Base-by-base conservation (phyloP, 148 eudicot species). In the Gaultheria prostrata region DNA sequence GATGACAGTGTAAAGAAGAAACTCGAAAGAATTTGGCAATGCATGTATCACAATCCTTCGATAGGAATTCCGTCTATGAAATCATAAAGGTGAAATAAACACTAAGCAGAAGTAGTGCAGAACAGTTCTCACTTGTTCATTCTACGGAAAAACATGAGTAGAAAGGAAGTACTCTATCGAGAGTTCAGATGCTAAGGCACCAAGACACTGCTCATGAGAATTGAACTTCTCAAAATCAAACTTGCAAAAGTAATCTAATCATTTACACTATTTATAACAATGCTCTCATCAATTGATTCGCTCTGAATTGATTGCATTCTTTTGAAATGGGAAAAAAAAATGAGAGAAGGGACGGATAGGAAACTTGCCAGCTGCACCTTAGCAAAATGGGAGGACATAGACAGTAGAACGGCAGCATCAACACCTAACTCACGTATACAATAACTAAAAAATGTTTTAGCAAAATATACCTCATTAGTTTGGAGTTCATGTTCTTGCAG, bases 401-500 rank as follows among this genome's bases (percentile, higher is more conserved):
- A 21, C n/a, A 33, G 49, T 7, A 48, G 30, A 46, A 32, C 1
- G 33, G 20, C 28, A 20, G 71, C 20, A n/a, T 21, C 76, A 81
- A 17, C 13, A 45, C 12, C 33, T 4, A 21, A 82, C 28, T 54
- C 28, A 24, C 70, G 4, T 56, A 67, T 20, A 51, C 8, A 51
- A 32, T 20, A 33, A 51, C 33, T 8, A 4, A 72, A n/a, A 21
- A 21, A 2, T 17, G 50, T 32, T 51, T 13, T 9, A 76, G 24
- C 56, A n/a, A 35, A 13, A 49, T 43, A 61, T 83, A 89, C 91
- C 87, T 85, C 24, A 85, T 70, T 73, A 87, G 71, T 79, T 84
- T 81, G 33, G 87, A 82, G 82, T 89, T 89, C 84, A 80, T 80
- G 6, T 84, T 61, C 81, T 51, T 86, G 80, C 85, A 85, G 76